Evolutionary conservation across 345 rosid genomes (phyloP).

Genomic region (Rhizophora mangle): DNA sequence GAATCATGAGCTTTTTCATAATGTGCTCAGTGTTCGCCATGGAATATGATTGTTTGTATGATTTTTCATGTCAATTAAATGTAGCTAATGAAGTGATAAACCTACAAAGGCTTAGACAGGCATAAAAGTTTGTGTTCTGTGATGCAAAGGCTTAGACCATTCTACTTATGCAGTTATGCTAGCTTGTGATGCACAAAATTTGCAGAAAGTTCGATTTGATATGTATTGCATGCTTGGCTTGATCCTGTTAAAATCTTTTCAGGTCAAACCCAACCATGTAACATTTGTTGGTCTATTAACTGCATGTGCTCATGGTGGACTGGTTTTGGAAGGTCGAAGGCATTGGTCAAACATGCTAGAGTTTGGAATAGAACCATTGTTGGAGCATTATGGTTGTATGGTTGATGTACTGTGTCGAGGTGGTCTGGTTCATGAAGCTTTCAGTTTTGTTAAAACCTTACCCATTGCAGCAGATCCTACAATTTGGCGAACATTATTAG

Average conservation of each 20-base stretch:
- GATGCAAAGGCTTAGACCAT: too few species aligned
- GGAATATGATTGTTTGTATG: neutral
- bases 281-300: conserved; percentile 20
- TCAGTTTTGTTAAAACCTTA: conserved; percentile 6
- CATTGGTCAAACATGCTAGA: conserved; percentile 22
- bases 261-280: conserved; percentile 21
- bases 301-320: conserved; percentile 24
- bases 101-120: too few species aligned
- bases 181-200: neutral
- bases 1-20: neutral
- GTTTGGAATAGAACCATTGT: conserved; percentile 20
- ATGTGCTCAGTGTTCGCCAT: neutral
- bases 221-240: neutral
- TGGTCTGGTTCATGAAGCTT: conserved; percentile 18
- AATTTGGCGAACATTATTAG: conserved; percentile 21
- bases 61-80: neutral
- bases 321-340: conserved; percentile 13
- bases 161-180: neutral
- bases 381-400: conserved; percentile 24
- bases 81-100: neutral
- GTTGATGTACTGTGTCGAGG: conserved; percentile 23
- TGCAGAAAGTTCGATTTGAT: neutral
- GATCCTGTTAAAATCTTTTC: conserved; percentile 2
- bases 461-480: conserved; percentile 13
- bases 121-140: too few species aligned